Evolutionary conservation across 352 stramenopile genomes (phyloP), one percentile per base, ranked within the genome.

Genomic region (Peronospora destructor): DNA sequence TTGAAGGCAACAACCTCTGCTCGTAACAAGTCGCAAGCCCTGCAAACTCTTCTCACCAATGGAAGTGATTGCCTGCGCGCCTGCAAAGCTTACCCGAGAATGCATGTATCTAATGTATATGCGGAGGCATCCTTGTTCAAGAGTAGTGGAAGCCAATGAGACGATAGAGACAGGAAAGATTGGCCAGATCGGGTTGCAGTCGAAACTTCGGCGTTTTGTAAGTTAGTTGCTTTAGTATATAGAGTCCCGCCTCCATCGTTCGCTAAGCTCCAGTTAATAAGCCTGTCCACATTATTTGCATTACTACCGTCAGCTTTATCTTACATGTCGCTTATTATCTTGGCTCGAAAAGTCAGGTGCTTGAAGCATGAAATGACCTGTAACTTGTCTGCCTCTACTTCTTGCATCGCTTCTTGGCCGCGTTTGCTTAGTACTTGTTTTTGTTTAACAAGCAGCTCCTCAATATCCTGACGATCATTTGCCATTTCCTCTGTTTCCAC

Each of bases 1-100:
- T 87, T 53, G 73, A 89, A 66, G 78, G 71, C 54, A 87, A 73
- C 63, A 82, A 84, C 49, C 67, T 90, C 14, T 90, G 73, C 61
- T 86, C 74, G 48, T 90, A 71, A 78, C 28, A 67, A 67, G 59
- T 35, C 47, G 39, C 55, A 64, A 34, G 23, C 21, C 26, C 13
- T 34, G 45, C 40, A 45, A 45, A 26, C 28, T 52, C 41, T 66
- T 46, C 56, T 60, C 44, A 54, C 42, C 64, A 49, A 61, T 45
- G 43, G 63, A 53, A 76, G 63, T 71, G 59, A 66, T 63, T 36
- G 46, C 57, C 34, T 40, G 35, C 39, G 25, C 34, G 28, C 33
- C 23, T 61, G 35, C 43, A 21, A 50, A 28, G 47, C 55, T 62
- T 67, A 37, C 56, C 49, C 43, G 38, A 6, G 4, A 59, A 42